Conservation (phyloP, 129 eudicot species). For the Kitagawia praeruptora region DNA sequence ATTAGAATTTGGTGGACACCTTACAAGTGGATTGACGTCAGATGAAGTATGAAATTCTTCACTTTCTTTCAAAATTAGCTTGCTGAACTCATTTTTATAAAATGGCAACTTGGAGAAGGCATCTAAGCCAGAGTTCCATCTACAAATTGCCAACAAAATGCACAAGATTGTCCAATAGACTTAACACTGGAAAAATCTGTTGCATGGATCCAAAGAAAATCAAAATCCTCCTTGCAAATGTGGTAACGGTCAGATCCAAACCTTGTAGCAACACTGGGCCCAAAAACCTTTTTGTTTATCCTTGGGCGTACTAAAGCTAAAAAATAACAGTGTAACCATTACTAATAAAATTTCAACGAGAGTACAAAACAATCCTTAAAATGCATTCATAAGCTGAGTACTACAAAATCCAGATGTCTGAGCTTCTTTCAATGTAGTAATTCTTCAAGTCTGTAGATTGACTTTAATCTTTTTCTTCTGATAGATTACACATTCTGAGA, state of each 20-base stretch:
- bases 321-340: not conserved
- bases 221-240: constrained; percentile 74
- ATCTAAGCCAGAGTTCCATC: constrained; percentile 30
- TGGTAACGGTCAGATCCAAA: constrained; percentile 69
- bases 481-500: no score
- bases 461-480: no score
- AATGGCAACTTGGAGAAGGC: constrained; percentile 40
- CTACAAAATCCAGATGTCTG: no score
- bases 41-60: constrained; percentile 34
- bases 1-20: constrained; percentile 22
- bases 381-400: no score
- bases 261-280: constrained; percentile 47
- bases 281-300: constrained; percentile 56
- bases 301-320: constrained; percentile 81
- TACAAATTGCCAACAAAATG: constrained; percentile 61
- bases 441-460: no score
- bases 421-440: no score
- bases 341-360: not conserved
- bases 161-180: constrained; percentile 68
- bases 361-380: no score
- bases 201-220: constrained; percentile 82
- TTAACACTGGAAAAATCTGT: constrained; percentile 69
- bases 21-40: constrained; percentile 61
- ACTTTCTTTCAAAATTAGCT: constrained; percentile 32
- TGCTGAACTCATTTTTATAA: constrained; percentile 37